A percentile compares a stretch with the other conserved stretches of the same genome.
Evolutionary conservation across 2,329 filamentous ascomycete species (phyloP).

Genomic region (Aplosporella prunicola): DNA sequence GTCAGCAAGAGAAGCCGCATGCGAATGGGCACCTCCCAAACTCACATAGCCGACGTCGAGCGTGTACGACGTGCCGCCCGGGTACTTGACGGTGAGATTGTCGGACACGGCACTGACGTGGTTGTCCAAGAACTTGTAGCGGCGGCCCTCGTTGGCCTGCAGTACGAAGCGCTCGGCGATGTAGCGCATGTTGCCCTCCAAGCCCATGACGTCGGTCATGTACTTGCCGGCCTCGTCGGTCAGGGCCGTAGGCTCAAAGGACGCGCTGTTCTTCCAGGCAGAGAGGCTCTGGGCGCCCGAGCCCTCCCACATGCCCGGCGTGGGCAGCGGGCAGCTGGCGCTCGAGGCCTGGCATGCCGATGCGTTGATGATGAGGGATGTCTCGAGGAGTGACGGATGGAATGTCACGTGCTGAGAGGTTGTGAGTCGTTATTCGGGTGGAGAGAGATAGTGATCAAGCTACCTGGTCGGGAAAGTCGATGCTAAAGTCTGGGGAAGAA

Average conservation of each 20-base stretch:
- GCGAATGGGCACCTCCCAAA: too few species aligned
- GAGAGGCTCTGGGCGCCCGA: background rate
- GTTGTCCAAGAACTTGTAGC: background rate
- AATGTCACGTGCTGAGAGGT: background rate
- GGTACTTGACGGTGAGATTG: background rate
- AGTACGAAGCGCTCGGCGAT: constrained; percentile 1
- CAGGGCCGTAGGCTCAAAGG: background rate
- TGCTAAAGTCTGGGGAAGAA: background rate
- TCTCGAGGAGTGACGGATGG: constrained; percentile 1
- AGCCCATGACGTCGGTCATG: background rate
- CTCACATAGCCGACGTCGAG: constrained; percentile 1
- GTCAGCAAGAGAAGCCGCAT: too few species aligned
- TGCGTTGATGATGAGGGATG: background rate
- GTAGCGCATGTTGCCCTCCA: background rate
- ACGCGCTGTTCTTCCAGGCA: background rate
- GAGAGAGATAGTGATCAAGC: background rate
- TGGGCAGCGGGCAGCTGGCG: background rate
- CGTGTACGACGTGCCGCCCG: background rate
- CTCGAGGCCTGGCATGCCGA: background rate
- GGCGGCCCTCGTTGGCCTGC: too few species aligned
- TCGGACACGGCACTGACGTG: constrained; percentile 1
- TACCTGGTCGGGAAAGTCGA: constrained; percentile 1
- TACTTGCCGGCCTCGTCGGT: background rate
- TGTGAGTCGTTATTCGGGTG: background rate
- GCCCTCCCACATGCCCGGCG: constrained; percentile 1